Evolutionary conservation across 306 rosid species (phyloP).

Genomic region (Gleditsia sinensis): DNA sequence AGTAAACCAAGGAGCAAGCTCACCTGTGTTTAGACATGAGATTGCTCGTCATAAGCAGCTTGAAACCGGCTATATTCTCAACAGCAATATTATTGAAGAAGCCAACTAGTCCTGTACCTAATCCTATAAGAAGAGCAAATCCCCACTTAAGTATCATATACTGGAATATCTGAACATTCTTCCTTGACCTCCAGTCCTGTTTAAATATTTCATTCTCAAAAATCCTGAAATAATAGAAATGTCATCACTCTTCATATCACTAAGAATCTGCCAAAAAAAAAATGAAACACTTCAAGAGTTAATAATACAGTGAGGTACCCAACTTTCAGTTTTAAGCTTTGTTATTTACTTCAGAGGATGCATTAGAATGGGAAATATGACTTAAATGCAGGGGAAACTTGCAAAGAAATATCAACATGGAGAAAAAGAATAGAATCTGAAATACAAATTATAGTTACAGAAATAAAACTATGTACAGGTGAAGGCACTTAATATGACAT

Average conservation of each 20-base stretch:
- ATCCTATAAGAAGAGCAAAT: slow-evolving; percentile 80
- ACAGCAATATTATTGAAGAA: slow-evolving; percentile 76
- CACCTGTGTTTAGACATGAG: slow-evolving; percentile 70
- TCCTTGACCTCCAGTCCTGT: slow-evolving; percentile 90
- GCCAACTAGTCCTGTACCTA: slow-evolving; percentile 82
- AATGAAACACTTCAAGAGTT: not conserved
- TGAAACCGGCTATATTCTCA: slow-evolving; percentile 86
- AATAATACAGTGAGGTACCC: not conserved
- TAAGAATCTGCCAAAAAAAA: slow-evolving; percentile 1
- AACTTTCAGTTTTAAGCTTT: not conserved
- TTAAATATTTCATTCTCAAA: slow-evolving; percentile 77
- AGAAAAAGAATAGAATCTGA: not conserved
- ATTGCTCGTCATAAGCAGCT: slow-evolving; percentile 55
- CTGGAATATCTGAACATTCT: slow-evolving; percentile 63
- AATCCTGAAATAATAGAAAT: slow-evolving; percentile 61
- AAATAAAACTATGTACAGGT: not conserved
- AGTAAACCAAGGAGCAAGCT: slow-evolving; percentile 30
- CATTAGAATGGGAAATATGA: not conserved
- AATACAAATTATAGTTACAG: not conserved
- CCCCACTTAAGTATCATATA: slow-evolving; percentile 84
- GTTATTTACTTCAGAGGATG: not conserved
- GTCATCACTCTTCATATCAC: slow-evolving; percentile 24
- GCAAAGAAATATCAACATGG: slow-evolving; percentile 1
- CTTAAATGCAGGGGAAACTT: not conserved
- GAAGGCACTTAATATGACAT: not conserved